Conservation (phyloP, 305 asterid genomes). For the Fraxinus nigra region DNA sequence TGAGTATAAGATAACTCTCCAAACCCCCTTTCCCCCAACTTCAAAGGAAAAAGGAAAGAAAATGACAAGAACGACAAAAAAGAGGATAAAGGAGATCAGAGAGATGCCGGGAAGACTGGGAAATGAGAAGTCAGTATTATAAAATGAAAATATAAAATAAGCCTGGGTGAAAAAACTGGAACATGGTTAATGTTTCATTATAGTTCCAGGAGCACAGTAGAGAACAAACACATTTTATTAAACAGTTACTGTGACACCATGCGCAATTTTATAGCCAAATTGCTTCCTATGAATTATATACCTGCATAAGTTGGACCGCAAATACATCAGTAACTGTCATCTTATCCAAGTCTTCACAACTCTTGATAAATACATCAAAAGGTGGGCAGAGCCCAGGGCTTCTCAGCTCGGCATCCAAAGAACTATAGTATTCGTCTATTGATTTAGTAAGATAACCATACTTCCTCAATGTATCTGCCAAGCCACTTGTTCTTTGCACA, state of each 20-base stretch:
- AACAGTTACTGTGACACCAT: conserved; percentile 2
- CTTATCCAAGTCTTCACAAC: conserved; percentile 78
- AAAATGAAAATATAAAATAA: background rate
- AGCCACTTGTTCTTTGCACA: conserved; percentile 80
- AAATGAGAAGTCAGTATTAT: background rate
- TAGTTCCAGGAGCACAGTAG: background rate
- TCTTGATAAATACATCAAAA: conserved; percentile 60
- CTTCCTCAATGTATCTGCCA: conserved; percentile 76
- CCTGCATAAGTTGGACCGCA: conserved; percentile 97
- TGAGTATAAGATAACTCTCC: background rate
- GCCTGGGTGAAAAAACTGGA: background rate
- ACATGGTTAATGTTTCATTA: background rate
- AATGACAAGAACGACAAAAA: conserved; percentile 1
- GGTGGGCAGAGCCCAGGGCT: conserved; percentile 51
- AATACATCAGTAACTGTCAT: conserved; percentile 87
- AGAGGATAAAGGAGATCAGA: background rate
- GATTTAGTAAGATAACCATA: conserved; percentile 84
- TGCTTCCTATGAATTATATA: conserved; percentile 24
- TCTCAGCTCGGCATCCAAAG: conserved; percentile 47
- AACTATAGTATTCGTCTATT: conserved; percentile 61
- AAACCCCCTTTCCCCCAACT: background rate
- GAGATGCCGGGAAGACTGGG: background rate
- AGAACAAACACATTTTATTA: background rate
- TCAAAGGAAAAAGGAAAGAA: background rate
- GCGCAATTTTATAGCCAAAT: background rate